Base-by-base conservation (phyloP, 169 alveolate genomes). In the Babesia ovata region DNA sequence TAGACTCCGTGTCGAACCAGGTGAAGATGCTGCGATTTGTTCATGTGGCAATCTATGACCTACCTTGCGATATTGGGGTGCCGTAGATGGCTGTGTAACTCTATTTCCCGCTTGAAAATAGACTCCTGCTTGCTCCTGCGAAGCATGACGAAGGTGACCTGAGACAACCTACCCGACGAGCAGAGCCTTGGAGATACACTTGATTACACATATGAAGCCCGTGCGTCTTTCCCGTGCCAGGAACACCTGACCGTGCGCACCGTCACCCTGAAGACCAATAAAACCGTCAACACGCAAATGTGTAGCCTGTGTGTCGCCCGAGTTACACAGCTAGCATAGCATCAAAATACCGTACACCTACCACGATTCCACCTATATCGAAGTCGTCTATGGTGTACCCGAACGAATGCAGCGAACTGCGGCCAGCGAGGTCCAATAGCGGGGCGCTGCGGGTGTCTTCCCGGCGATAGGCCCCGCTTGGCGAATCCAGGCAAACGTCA, bases 241-340 rank as follows among this genome's bases (percentile, higher is more conserved):
- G 60, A 93, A 94, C 2, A 94, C 96, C n/a, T 87, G 84, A 2
- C 97, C 97, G 62, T 93, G 95, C 44, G 96, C 96, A 4, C 97
- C 97, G 54, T 92, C 95, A 0, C 97, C 96, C 91, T 92, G 48
- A 58, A 57, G 11, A 42, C 36, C 45, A 14, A 16, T 8, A 24
- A 52, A 14, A n/a, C 39, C 39, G 39, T 33, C 10, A 2, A 33
- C 6, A 33, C 39, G 39, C 39, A 2, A 33, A 33, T 33, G 39
- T 33, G 39, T 33, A 33, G 6, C 39, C 39, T 2, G 39, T 33
- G 39, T 33, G 39, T 33, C 10, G 10, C 39, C 39, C 39, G 39
- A 33, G 39, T 24, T 28, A 22, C 28, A 24, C 17, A 45, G 39
- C 39, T 56, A 49, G 11, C 52, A 33, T 44, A 33, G 45, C 24